A percentile compares a stretch with the other conserved stretches of the same genome.
phyloP scores from a whole-genome alignment of 176 grass and related monocot species.

The Hsuehochloa calcarea region DNA sequence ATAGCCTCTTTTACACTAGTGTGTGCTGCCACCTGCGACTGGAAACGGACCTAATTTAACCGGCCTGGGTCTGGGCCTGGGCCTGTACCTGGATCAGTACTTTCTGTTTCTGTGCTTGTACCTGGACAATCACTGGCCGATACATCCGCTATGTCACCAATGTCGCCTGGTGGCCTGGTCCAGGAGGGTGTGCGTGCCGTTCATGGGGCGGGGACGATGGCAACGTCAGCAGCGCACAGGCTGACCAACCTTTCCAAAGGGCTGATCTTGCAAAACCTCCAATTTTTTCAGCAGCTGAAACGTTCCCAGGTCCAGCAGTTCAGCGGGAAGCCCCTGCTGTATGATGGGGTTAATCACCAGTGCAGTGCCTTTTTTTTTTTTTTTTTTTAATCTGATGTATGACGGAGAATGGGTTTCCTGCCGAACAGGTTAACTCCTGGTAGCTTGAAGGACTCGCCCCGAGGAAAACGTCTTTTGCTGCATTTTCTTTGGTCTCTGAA shows the following conservation, averaged over 20 bases:
- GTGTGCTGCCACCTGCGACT: slow-evolving; percentile 41
- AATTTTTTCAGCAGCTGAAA: slow-evolving; percentile 33
- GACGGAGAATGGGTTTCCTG: slow-evolving; percentile 8
- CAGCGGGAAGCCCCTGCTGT: slow-evolving; percentile 41
- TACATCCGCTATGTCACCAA: slow-evolving; percentile 44
- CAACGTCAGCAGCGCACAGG: background rate
- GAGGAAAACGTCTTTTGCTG: background rate
- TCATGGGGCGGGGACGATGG: background rate
- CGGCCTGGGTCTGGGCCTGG: background rate
- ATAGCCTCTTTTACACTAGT: no score
- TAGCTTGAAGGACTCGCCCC: background rate
- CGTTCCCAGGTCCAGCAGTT: slow-evolving; percentile 20
- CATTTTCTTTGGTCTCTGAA: background rate
- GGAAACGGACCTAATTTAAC: slow-evolving; percentile 34
- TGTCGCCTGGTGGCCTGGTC: slow-evolving; percentile 48
- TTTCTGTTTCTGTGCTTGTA: background rate
- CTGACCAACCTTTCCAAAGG: slow-evolving; percentile 22
- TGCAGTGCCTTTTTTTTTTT: background rate
- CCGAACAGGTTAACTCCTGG: background rate
- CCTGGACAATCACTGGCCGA: background rate
- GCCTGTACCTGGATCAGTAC: background rate
- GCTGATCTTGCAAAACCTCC: background rate
- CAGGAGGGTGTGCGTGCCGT: background rate
- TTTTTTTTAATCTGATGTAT: background rate
- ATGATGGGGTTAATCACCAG: slow-evolving; percentile 14